phyloP scores from a whole-genome alignment of 1,284 basidiomycete species.

The Polyporus tsugae region DNA sequence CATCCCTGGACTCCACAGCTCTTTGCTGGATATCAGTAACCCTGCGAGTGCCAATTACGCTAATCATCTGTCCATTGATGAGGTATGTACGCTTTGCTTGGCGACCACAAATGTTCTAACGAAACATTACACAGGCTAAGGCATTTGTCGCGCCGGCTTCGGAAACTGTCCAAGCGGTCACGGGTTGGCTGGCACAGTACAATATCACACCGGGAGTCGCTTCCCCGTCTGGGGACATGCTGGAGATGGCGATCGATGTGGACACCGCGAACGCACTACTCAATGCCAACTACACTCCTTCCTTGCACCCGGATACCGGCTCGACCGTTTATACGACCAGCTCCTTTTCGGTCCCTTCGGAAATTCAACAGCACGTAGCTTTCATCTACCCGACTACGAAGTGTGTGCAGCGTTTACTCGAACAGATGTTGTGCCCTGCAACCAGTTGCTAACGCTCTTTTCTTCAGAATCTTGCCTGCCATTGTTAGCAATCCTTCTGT shows the following conservation, averaged over 20 bases:
- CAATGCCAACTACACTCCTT: slow-evolving; percentile 45
- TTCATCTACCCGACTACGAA: slow-evolving; percentile 48
- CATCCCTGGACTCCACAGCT: slow-evolving; percentile 41
- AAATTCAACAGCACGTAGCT: slow-evolving; percentile 44
- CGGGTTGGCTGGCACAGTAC: not conserved
- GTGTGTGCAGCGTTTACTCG: slow-evolving; percentile 21
- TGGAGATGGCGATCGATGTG: slow-evolving; percentile 31
- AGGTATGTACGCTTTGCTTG: slow-evolving; percentile 16
- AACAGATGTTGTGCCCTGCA: not conserved
- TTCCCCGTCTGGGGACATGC: slow-evolving; percentile 39
- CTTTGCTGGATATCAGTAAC: slow-evolving; percentile 38
- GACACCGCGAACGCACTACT: slow-evolving; percentile 47
- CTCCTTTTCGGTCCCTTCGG: slow-evolving; percentile 47
- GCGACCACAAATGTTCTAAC: not conserved
- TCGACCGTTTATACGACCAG: slow-evolving; percentile 44
- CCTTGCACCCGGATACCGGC: slow-evolving; percentile 43
- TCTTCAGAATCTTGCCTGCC: not conserved
- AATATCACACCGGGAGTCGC: not conserved
- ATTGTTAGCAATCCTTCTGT: slow-evolving; percentile 5
- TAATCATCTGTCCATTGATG: slow-evolving; percentile 17
- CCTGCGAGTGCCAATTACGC: slow-evolving; percentile 23
- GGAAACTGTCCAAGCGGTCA: slow-evolving; percentile 5
- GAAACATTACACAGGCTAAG: not conserved
- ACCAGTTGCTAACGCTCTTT: not conserved
- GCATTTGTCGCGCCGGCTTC: not conserved